Percentiles rank a stretch among this genome's conserved stretches.
phyloP scores from a whole-genome alignment of 805 yeast genomes.

The Saccharomycopsis fodiens region DNA sequence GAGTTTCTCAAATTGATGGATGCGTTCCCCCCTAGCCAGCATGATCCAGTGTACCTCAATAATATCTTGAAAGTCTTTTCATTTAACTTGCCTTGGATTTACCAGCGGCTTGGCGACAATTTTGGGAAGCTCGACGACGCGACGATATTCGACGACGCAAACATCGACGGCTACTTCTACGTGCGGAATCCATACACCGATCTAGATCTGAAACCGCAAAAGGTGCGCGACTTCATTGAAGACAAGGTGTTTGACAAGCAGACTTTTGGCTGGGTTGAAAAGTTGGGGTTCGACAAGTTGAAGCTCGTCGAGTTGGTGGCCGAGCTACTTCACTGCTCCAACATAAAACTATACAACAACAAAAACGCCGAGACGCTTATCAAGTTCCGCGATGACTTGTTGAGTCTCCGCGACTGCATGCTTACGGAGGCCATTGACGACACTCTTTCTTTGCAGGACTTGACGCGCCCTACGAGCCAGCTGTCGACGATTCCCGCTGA shows the following conservation, averaged over 20 bases:
- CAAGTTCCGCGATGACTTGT: conserved; percentile 51
- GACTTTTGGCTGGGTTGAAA: conserved; percentile 19
- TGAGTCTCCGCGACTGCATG: conserved; percentile 22
- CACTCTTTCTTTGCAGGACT: conserved; percentile 3
- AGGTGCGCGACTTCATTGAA: not conserved
- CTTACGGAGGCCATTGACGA: conserved; percentile 18
- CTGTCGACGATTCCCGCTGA: conserved; percentile 23
- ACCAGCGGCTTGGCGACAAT: conserved; percentile 37
- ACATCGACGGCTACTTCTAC: conserved; percentile 11
- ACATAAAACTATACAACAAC: conserved; percentile 88
- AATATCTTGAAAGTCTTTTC: conserved; percentile 74
- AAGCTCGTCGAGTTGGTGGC: conserved; percentile 89
- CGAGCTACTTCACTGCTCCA: conserved; percentile 90
- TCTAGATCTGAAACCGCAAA: not conserved
- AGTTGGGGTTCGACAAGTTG: conserved; percentile 80
- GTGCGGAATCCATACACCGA: conserved; percentile 8
- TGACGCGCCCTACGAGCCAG: not conserved
- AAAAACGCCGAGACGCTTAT: conserved; percentile 63
- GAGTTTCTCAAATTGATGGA: conserved; percentile 37
- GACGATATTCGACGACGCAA: conserved; percentile 6
- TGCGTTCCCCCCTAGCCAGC: conserved; percentile 86
- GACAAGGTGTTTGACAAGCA: conserved; percentile 13
- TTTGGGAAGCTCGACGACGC: conserved; percentile 3
- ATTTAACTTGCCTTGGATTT: conserved; percentile 54
- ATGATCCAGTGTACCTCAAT: conserved; percentile 92